Evolutionary conservation across 73 alveolate genomes (phyloP).

Genomic region (Diophrys appendiculata): DNA sequence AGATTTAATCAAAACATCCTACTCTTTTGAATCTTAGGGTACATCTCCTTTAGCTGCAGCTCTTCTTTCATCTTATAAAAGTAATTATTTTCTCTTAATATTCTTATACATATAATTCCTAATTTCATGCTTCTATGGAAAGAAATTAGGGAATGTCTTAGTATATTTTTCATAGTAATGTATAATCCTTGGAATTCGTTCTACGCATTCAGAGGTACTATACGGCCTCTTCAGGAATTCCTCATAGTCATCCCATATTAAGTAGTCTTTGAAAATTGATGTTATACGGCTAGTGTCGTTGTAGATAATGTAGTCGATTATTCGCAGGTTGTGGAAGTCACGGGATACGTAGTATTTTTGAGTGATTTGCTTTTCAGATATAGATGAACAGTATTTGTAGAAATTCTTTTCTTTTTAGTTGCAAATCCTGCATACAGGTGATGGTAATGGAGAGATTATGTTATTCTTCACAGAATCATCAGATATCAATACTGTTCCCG

Average conservation of each 20-base stretch:
- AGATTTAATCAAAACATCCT: too few relatives aligned
- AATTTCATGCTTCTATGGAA: too few relatives aligned
- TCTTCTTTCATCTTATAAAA: too few relatives aligned
- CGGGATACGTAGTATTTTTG: not conserved
- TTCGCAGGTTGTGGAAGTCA: not conserved
- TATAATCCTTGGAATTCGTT: not conserved
- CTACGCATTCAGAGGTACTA: not conserved
- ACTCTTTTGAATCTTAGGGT: too few relatives aligned
- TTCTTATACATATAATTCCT: constrained; percentile 6
- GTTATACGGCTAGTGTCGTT: not conserved
- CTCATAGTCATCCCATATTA: not conserved
- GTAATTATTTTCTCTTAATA: not conserved
- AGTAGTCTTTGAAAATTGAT: constrained; percentile 6
- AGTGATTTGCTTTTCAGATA: too few relatives aligned
- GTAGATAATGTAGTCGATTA: constrained; percentile 12
- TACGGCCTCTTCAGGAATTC: constrained; percentile 11
- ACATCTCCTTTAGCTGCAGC: too few relatives aligned
- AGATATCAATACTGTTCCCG: too few relatives aligned
- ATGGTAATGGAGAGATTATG: too few relatives aligned
- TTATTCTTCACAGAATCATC: too few relatives aligned
- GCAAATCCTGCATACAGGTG: too few relatives aligned
- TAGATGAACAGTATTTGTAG: too few relatives aligned
- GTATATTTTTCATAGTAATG: not conserved
- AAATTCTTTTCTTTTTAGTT: too few relatives aligned
- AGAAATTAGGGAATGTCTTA: constrained; percentile 1